Base-by-base conservation (phyloP, 2,329 filamentous ascomycete species). In the Colletotrichum brevisporum region DNA sequence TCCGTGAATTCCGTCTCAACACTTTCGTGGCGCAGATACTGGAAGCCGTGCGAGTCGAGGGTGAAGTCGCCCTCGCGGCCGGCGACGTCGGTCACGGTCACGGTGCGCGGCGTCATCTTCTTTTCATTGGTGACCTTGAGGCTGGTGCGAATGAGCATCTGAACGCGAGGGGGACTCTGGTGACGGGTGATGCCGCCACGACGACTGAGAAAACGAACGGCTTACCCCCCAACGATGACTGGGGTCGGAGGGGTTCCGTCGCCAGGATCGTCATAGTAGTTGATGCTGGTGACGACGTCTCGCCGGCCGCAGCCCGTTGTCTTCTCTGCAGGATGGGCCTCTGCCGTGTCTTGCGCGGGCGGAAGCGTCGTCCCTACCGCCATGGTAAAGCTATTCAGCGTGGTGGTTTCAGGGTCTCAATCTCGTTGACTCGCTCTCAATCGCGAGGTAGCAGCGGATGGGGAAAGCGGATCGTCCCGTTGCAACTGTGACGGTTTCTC, bases 21-120 rank as follows among this genome's bases (percentile, higher is more conserved):
- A 1, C 77, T 81, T 0, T 84, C 79, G 55, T 91, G 81, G 72
- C 89, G 89, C 13, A 85, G 77, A 18, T 80, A 78, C 1, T 92
- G 90, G 26, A 90, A 86, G 69, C 83, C 81, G 6, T 80, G 83
- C 0, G 89, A 87, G 0, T 88, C 88, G 31, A 82, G 81, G 4
- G 83, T 78, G 0, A 90, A 92, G 74, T 92, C 90, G 70, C 92
- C 90, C 64, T 92, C 89, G 74, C 92, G 89, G 0, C 90, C 89
- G 41, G 86, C 78, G 13, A 81, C 85, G 0, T 92, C 90, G 83
- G 45, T 89, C 82, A 36, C 80, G 78, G 1, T 89, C 85, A 66
- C 82, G 80, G 0, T 85, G 83, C n/a, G 81, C 39, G 88, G 83
- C 16, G 90, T 85, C 74, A 92, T 88, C 0, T 90, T 92, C 75